phyloP scores from a whole-genome alignment of 2,329 filamentous ascomycete genomes.

The Aspergillus caelatus region DNA sequence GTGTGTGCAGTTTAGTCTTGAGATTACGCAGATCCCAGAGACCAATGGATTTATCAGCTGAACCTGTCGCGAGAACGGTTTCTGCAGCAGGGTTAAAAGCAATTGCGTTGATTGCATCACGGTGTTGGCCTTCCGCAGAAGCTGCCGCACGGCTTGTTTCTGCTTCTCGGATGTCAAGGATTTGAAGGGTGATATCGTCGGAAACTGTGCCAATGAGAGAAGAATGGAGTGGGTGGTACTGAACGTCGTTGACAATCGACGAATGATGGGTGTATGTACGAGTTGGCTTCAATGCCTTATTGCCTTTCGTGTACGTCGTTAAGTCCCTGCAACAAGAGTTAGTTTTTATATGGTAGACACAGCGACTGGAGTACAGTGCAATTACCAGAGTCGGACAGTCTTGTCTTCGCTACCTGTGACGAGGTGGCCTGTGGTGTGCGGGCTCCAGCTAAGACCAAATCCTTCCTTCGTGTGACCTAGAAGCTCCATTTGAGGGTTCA shows the following conservation, averaged over 20 bases:
- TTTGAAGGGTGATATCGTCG: conserved; percentile 89
- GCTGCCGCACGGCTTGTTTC: conserved; percentile 69
- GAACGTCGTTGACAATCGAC: conserved; percentile 93
- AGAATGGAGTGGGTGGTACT: conserved; percentile 85
- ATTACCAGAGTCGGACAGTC: conserved; percentile 87
- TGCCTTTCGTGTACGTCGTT: conserved; percentile 70
- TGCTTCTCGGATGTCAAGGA: conserved; percentile 78
- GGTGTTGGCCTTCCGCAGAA: conserved; percentile 73
- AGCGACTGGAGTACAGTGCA: background rate
- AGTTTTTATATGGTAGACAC: background rate
- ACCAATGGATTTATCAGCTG: conserved; percentile 91
- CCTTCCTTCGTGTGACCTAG: conserved; percentile 85
- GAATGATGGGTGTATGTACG: conserved; percentile 84
- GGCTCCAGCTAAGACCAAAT: conserved; percentile 91
- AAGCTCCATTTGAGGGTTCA: conserved; percentile 82
- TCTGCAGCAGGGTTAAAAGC: conserved; percentile 94
- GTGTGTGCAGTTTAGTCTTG: conserved; percentile 83
- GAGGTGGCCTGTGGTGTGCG: conserved; percentile 76
- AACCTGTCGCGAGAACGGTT: conserved; percentile 86
- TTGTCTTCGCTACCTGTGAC: conserved; percentile 90
- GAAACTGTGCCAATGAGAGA: conserved; percentile 90
- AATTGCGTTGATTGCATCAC: conserved; percentile 92
- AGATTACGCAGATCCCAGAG: conserved; percentile 94
- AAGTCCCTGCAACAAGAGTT: conserved; percentile 66
- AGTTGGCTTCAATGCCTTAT: conserved; percentile 69